Conservation (phyloP, 257 asterid species). For the Euphrasia confusa region DNA sequence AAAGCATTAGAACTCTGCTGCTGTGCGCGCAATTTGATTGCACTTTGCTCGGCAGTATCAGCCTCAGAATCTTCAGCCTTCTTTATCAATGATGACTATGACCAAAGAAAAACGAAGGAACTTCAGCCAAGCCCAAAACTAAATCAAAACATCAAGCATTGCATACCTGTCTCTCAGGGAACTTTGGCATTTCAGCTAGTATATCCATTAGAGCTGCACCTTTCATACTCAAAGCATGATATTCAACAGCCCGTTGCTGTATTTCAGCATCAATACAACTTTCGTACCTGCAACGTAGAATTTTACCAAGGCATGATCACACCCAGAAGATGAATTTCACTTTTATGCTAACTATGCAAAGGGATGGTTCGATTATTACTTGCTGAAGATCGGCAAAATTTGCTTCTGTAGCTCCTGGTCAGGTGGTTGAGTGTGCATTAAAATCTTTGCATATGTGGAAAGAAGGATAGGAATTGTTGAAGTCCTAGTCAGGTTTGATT, state of each 20-base stretch:
- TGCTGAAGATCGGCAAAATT: constrained; percentile 73
- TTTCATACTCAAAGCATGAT: constrained; percentile 79
- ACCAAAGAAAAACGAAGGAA: constrained; percentile 23
- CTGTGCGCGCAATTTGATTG: constrained; percentile 81
- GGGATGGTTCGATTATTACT: constrained; percentile 37
- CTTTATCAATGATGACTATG: constrained; percentile 76
- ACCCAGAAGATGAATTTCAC: constrained; percentile 18
- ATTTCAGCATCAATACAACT: constrained; percentile 91
- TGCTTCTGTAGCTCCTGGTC: constrained; percentile 78
- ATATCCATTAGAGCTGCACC: constrained; percentile 84
- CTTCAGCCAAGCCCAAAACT: constrained; percentile 19
- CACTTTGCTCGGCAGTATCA: constrained; percentile 97
- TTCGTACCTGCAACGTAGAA: constrained; percentile 58
- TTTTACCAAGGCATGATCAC: constrained; percentile 16
- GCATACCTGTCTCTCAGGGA: constrained; percentile 90
- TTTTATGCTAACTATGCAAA: constrained; percentile 5
- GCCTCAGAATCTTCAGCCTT: constrained; percentile 90
- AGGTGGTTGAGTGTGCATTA: constrained; percentile 92
- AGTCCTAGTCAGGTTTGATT: constrained; percentile 49
- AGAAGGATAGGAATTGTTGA: constrained; percentile 83
- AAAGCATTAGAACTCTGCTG: constrained; percentile 82
- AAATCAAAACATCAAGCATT: constrained; percentile 13
- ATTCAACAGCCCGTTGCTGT: constrained; percentile 92
- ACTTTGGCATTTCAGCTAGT: constrained; percentile 96
- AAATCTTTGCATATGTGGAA: constrained; percentile 82